A percentile compares a stretch with the other conserved stretches of the same genome.
These are phyloP conservation scores for Cladophialophora carrionii DNA, from an alignment of 2,329 filamentous ascomycete species.

Conservation along the genomic window DNA sequence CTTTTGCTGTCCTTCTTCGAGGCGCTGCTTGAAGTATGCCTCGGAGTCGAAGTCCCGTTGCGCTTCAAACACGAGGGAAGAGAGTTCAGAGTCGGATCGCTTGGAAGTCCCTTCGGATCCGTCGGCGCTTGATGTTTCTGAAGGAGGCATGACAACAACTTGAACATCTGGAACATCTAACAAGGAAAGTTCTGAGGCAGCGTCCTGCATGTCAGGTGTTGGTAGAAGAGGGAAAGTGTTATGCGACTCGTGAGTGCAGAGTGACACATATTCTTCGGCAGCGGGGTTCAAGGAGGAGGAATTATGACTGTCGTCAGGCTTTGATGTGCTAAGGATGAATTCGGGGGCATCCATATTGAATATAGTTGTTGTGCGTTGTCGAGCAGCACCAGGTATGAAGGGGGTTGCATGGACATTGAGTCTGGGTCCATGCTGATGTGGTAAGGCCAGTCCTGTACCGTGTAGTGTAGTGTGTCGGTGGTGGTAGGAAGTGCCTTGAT, in stretches of 20 bases:
- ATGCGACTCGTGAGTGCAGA: not conserved
- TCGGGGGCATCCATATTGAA: not conserved
- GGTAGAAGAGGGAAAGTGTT: not conserved
- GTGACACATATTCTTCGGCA: not conserved
- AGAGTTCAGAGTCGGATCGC: not conserved
- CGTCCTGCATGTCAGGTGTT: not conserved
- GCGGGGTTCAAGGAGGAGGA: not conserved
- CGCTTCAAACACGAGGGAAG: constrained; percentile 4
- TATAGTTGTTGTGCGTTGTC: not conserved
- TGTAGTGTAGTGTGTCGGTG: not conserved
- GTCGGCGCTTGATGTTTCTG: not conserved
- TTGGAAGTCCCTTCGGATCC: not conserved
- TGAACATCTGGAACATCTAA: not conserved
- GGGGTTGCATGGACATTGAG: not conserved
- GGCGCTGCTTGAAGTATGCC: not conserved
- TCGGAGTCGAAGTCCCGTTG: constrained; percentile 16
- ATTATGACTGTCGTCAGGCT: not conserved
- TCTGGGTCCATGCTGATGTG: too few relatives aligned
- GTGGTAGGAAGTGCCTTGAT: not conserved
- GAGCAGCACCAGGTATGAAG: constrained; percentile 4
- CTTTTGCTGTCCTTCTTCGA: not conserved
- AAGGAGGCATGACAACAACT: not conserved
- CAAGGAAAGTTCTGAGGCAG: not conserved
- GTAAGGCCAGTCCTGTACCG: not conserved
- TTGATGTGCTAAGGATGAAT: not conserved